A percentile compares a stretch with the other conserved stretches of the same genome.
Evolutionary conservation across 345 rosid genomes (phyloP).

Genomic region (Dovyalis caffra): DNA sequence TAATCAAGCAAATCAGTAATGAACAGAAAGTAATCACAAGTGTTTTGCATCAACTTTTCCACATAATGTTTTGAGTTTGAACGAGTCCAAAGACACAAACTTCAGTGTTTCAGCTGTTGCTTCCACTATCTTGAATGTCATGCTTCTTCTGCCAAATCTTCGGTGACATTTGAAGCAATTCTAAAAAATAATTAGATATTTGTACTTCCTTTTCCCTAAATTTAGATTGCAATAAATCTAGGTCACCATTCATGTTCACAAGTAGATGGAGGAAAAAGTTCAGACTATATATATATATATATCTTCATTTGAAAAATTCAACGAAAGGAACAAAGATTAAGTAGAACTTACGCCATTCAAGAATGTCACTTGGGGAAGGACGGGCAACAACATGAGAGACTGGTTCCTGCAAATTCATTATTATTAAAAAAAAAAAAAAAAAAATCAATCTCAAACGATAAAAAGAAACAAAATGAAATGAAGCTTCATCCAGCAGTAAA

Average conservation of each 20-base stretch:
- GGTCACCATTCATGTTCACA: not conserved
- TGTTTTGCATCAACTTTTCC: not conserved
- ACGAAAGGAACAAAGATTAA: not conserved
- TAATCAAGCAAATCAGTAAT: not conserved
- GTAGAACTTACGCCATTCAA: slow-evolving; percentile 91
- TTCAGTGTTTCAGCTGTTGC: not conserved
- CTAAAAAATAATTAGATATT: not conserved
- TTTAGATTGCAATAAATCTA: not conserved
- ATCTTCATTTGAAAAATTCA: not conserved
- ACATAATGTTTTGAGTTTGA: not conserved
- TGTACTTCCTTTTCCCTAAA: not conserved
- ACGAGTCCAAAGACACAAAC: not conserved
- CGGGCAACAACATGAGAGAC: slow-evolving; percentile 90
- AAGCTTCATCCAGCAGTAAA: not conserved
- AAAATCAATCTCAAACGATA: not conserved
- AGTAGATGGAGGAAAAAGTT: not conserved
- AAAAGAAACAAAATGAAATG: not conserved
- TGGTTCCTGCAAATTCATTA: slow-evolving; percentile 69
- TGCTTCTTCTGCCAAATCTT: not conserved
- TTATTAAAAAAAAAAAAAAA: not conserved
- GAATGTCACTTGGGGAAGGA: slow-evolving; percentile 89
- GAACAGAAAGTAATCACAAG: not conserved
- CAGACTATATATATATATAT: too few species aligned
- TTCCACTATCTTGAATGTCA: not conserved
- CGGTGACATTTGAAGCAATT: not conserved